phyloP scores from a whole-genome alignment of 129 eudicot species.

The Flaveria robusta region DNA sequence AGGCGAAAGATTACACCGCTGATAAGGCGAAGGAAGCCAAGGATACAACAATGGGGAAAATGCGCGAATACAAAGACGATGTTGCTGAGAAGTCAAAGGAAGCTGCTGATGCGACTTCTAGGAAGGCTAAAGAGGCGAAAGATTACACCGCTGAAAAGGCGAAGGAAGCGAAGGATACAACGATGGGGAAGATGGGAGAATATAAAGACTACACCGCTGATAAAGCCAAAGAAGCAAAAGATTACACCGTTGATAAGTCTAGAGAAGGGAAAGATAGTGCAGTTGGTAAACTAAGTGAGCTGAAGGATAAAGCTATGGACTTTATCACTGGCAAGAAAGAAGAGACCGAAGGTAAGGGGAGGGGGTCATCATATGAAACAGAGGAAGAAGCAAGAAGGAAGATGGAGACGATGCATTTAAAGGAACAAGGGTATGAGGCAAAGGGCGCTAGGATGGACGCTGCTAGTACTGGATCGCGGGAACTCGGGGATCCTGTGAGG shows the following conservation, averaged over 20 bases:
- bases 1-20: slow-evolving; percentile 16
- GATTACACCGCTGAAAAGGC: slow-evolving; percentile 16
- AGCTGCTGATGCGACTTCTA: slow-evolving; percentile 6
- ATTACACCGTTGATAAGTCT: slow-evolving; percentile 38
- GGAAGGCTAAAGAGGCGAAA: slow-evolving; percentile 27
- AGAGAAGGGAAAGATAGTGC: slow-evolving; percentile 47
- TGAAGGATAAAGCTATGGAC: slow-evolving; percentile 72
- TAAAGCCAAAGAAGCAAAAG: neutral
- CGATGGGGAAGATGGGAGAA: slow-evolving; percentile 14
- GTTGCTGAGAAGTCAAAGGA: slow-evolving; percentile 20
- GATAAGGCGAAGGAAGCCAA: slow-evolving; percentile 17
- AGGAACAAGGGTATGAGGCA: slow-evolving; percentile 38
- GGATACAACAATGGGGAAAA: slow-evolving; percentile 35
- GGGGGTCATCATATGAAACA: slow-evolving; percentile 11
- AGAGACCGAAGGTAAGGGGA: slow-evolving; percentile 18
- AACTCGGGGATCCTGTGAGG: neutral
- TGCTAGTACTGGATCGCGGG: neutral
- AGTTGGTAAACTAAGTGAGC: slow-evolving; percentile 38
- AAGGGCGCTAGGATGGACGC: slow-evolving; percentile 26
- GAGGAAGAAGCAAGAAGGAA: slow-evolving; percentile 42
- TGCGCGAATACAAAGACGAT: slow-evolving; percentile 37
- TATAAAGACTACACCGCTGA: slow-evolving; percentile 25
- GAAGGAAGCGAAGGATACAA: slow-evolving; percentile 26
- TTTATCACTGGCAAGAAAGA: slow-evolving; percentile 62
- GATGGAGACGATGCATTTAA: slow-evolving; percentile 34